Percentiles rank a stretch among this genome's conserved stretches.
Evolutionary conservation across 192 early-diverging fungal species (phyloP).

Genomic region (Podila epigama): DNA sequence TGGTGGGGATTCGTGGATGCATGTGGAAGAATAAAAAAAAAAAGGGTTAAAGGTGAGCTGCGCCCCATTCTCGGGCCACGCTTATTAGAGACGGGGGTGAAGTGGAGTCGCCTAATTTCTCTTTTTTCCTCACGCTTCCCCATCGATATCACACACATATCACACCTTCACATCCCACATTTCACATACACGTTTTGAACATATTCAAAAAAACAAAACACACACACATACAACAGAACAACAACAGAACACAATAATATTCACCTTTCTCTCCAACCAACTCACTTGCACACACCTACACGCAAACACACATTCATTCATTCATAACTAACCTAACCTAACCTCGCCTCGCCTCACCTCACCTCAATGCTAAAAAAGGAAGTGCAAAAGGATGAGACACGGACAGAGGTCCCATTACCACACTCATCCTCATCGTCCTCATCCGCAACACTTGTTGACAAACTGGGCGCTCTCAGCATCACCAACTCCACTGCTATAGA

Average conservation of each 20-base stretch:
- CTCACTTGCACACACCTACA: no score
- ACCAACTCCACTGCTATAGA: not conserved
- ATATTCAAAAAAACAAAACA: not conserved
- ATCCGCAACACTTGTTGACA: constrained; percentile 7
- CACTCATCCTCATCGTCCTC: not conserved
- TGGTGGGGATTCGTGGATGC: no score
- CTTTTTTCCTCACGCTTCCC: no score
- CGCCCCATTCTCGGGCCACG: not conserved
- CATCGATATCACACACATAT: no score
- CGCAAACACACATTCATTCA: not conserved
- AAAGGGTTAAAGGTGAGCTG: not conserved
- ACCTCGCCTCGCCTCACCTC: not conserved
- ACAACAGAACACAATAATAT: not conserved
- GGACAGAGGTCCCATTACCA: constrained; percentile 32
- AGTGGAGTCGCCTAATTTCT: no score
- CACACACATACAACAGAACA: not conserved
- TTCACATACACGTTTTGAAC: not conserved
- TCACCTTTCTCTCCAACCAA: not conserved
- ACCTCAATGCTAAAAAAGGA: constrained; percentile 43
- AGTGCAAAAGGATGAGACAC: constrained; percentile 36
- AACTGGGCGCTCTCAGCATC: constrained; percentile 18
- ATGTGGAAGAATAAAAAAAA: no score
- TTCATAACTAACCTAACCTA: not conserved
- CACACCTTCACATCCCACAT: not conserved
- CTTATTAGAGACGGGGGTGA: no score